phyloP scores from a whole-genome alignment of 192 early-diverging fungal species.

The Cetraspora pellucida region DNA sequence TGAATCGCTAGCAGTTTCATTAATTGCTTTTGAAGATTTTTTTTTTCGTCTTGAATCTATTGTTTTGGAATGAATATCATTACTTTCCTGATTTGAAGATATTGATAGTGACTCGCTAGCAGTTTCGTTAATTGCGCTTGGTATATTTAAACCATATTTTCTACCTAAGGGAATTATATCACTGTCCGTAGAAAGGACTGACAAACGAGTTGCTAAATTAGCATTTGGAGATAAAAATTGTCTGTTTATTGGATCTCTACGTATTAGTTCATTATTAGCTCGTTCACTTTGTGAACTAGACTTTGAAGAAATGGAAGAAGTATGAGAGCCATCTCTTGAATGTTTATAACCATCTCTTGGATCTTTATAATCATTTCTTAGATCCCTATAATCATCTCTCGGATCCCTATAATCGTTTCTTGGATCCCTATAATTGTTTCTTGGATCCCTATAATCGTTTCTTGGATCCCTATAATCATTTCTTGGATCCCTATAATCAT shows the following conservation, averaged over 20 bases:
- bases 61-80: no score
- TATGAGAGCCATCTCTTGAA: no score
- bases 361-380: no score
- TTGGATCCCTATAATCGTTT: not conserved
- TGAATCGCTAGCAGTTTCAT: not conserved
- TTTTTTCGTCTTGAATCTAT: not conserved
- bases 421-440: not conserved
- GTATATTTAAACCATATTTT: not conserved
- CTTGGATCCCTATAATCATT: not conserved
- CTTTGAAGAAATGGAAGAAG: no score
- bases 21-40: no score
- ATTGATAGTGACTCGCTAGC: not conserved
- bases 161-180: conserved; percentile 13
- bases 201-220: not conserved
- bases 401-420: not conserved
- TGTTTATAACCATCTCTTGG: conserved; percentile 9
- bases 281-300: not conserved
- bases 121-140: not conserved
- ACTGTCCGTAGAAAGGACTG: not conserved
- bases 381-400: no score
- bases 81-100: not conserved
- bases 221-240: not conserved
- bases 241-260: not conserved
- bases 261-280: not conserved
- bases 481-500: not conserved